Percentiles rank a stretch among this genome's conserved stretches.
Evolutionary conservation across 2,329 filamentous ascomycete species (phyloP).

Genomic region (Huntiella abstrusa): DNA sequence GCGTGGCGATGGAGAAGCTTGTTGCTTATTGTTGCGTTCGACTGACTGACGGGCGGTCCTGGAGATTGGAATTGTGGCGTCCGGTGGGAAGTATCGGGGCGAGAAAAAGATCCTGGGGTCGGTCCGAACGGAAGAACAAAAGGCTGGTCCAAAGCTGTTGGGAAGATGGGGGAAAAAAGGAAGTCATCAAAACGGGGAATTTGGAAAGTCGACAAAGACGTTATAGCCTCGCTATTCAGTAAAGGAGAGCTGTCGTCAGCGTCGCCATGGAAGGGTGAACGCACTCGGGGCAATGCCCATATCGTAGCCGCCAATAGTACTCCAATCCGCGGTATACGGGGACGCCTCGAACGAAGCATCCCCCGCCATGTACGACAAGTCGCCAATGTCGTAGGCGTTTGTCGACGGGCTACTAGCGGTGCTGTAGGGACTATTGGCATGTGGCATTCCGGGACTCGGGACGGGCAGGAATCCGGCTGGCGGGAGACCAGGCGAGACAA

Average conservation of each 20-base stretch:
- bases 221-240: slow-evolving; percentile 4
- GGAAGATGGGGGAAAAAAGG: not conserved
- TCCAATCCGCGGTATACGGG: not conserved
- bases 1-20: not conserved
- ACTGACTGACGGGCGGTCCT: too few species aligned
- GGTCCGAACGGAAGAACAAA: too few species aligned
- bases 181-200: not conserved
- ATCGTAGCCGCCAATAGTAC: not conserved
- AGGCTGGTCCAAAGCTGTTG: not conserved
- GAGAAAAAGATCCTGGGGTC: too few species aligned
- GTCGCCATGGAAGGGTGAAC: slow-evolving; percentile 9
- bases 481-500: slow-evolving; percentile 6
- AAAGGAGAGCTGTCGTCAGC: slow-evolving; percentile 5
- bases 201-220: not conserved
- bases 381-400: slow-evolving; percentile 3
- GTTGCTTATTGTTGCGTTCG: not conserved
- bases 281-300: slow-evolving; percentile 10
- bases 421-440: slow-evolving; percentile 6
- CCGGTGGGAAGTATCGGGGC: too few species aligned
- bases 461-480: slow-evolving; percentile 4
- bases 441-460: slow-evolving; percentile 7
- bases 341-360: slow-evolving; percentile 5
- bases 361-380: slow-evolving; percentile 2
- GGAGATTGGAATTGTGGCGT: too few species aligned
- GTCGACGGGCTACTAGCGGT: slow-evolving; percentile 8